Evolutionary conservation across 768 basidiomycete species (phyloP).

Genomic region (Leccinum aurantiacum): DNA sequence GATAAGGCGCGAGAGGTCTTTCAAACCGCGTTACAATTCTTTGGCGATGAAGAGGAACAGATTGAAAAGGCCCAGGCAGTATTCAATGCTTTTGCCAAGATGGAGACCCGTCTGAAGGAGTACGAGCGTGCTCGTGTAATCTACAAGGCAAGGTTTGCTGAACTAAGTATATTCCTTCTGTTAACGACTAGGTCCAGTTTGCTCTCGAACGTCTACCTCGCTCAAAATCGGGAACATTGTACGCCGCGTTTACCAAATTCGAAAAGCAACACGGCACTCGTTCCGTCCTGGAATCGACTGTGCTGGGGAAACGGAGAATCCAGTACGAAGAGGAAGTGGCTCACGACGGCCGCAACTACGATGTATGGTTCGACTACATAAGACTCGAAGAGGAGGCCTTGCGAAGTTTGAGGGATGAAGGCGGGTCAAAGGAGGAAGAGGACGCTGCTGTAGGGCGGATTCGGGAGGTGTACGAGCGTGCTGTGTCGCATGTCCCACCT

Average conservation of each 20-base stretch:
- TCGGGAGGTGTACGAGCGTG: constrained; percentile 92
- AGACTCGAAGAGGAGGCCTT: constrained; percentile 89
- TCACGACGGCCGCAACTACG: constrained; percentile 92
- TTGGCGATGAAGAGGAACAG: constrained; percentile 84
- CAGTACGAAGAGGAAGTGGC: constrained; percentile 96
- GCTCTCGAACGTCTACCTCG: constrained; percentile 91
- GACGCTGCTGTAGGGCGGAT: constrained; percentile 64
- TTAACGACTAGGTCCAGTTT: constrained; percentile 53
- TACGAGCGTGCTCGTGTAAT: constrained; percentile 96
- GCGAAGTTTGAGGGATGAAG: constrained; percentile 72
- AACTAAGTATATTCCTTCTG: not conserved
- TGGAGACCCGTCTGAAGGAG: constrained; percentile 96
- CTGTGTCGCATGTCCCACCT: constrained; percentile 93
- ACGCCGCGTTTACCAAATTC: constrained; percentile 93
- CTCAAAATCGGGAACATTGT: constrained; percentile 85
- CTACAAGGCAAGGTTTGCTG: constrained; percentile 72
- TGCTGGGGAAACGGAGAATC: constrained; percentile 95
- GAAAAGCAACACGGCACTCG: constrained; percentile 97
- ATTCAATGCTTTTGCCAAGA: constrained; percentile 91
- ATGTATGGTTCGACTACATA: constrained; percentile 97
- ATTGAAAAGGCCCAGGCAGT: constrained; percentile 89
- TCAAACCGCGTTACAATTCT: constrained; percentile 88
- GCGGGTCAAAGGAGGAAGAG: constrained; percentile 68
- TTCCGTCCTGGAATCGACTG: constrained; percentile 85
- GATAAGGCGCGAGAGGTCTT: constrained; percentile 84